Conservation (phyloP, 805 yeast species). For the Sugiyamaella mastotermitis region DNA sequence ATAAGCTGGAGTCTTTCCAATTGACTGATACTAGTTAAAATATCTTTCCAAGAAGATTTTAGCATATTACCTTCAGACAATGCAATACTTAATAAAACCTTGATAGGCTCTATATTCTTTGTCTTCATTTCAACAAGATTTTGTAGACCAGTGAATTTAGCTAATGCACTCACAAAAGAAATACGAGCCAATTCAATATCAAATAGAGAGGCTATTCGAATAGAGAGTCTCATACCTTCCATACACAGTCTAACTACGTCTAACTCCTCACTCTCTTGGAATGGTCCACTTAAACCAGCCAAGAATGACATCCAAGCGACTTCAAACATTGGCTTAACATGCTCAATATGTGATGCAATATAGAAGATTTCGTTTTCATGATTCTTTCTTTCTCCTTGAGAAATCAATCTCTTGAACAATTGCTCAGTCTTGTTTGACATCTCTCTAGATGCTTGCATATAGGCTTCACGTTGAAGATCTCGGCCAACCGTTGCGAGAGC, state of each 20-base stretch:
- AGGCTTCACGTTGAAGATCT: conserved; percentile 74
- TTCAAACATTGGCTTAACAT: conserved; percentile 89
- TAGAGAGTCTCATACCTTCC: conserved; percentile 80
- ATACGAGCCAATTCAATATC: conserved; percentile 79
- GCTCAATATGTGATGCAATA: conserved; percentile 81
- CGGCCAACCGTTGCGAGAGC: conserved; percentile 48
- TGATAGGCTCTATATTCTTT: conserved; percentile 78
- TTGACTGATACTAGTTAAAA: conserved; percentile 78
- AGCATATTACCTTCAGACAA: conserved; percentile 72
- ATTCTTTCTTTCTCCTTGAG: conserved; percentile 36
- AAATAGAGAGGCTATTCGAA: conserved; percentile 77
- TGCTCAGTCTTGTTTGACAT: conserved; percentile 86
- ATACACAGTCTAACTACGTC: conserved; percentile 53
- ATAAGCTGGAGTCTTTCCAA: conserved; percentile 84
- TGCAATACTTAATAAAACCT: conserved; percentile 68
- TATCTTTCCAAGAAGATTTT: conserved; percentile 75
- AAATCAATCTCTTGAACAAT: conserved; percentile 54
- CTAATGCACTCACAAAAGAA: conserved; percentile 83
- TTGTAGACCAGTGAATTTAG: conserved; percentile 77
- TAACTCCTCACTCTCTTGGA: conserved; percentile 72
- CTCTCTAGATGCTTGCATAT: conserved; percentile 86
- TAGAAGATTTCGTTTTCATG: conserved; percentile 49
- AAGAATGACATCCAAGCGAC: conserved; percentile 94
- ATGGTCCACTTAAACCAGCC: conserved; percentile 92
- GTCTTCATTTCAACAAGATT: conserved; percentile 69